Evolutionary conservation across 2,329 filamentous ascomycete genomes (phyloP).

Genomic region (Pseudofabraea citricarpa): DNA sequence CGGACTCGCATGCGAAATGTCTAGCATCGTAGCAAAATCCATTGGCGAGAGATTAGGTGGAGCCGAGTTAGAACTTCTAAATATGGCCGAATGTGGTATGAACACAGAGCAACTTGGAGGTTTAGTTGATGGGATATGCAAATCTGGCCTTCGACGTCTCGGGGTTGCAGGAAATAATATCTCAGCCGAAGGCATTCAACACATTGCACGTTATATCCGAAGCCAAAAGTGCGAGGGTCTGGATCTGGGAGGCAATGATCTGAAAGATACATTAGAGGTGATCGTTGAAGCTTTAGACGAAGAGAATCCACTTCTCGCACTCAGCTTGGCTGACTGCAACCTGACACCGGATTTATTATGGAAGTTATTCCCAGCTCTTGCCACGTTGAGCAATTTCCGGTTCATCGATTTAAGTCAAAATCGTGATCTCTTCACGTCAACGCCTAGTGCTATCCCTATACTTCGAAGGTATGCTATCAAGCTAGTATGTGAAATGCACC

Average conservation of each 20-base stretch:
- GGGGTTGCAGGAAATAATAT: constrained; percentile 81
- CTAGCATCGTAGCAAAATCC: constrained; percentile 66
- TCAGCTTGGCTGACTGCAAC: constrained; percentile 84
- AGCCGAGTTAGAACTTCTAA: constrained; percentile 72
- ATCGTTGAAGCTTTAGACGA: constrained; percentile 49
- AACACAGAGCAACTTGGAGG: constrained; percentile 65
- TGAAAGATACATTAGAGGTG: constrained; percentile 48
- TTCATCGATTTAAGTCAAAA: constrained; percentile 95
- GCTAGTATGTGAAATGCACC: background rate
- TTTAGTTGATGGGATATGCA: constrained; percentile 77
- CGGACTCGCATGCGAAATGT: constrained; percentile 34
- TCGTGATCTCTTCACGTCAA: constrained; percentile 66
- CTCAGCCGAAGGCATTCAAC: constrained; percentile 65
- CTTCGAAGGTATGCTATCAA: constrained; percentile 60
- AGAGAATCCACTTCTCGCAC: constrained; percentile 63
- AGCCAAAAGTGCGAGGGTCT: constrained; percentile 79
- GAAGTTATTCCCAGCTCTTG: constrained; percentile 69
- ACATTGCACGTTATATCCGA: constrained; percentile 72
- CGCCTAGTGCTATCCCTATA: constrained; percentile 68
- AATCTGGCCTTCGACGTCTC: constrained; percentile 72
- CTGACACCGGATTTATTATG: constrained; percentile 68
- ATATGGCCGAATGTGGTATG: constrained; percentile 74
- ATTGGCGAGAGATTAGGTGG: constrained; percentile 74
- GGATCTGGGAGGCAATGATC: constrained; percentile 82
- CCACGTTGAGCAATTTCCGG: constrained; percentile 66